Conservation (phyloP, 2,329 filamentous ascomycete species). For the Alternaria sp. region DNA sequence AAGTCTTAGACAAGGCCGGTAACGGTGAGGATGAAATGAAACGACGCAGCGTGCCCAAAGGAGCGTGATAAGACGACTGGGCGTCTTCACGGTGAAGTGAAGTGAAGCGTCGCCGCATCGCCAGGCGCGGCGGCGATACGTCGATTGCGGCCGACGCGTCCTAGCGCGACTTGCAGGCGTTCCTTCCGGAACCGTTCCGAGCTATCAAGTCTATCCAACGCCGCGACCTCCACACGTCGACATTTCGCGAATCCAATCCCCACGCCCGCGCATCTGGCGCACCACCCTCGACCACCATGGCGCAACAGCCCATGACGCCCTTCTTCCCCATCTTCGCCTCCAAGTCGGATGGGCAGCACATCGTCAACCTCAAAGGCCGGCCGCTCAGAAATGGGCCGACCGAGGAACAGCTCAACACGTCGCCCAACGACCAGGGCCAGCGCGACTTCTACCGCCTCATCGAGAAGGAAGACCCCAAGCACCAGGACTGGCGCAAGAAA, state of each 20-base stretch:
- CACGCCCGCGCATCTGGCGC: slow-evolving; percentile 8
- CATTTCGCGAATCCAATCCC: neutral
- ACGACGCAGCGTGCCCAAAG: neutral
- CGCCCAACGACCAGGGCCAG: slow-evolving; percentile 60
- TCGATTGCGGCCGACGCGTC: slow-evolving; percentile 5
- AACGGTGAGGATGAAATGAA: slow-evolving; percentile 9
- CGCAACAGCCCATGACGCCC: slow-evolving; percentile 48
- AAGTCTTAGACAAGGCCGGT: neutral
- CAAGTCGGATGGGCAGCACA: slow-evolving; percentile 58
- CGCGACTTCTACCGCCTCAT: slow-evolving; percentile 63
- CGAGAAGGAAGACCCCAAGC: slow-evolving; percentile 58
- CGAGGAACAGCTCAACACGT: slow-evolving; percentile 59
- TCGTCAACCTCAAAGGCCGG: slow-evolving; percentile 57
- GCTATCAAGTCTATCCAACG: neutral
- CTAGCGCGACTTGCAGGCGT: slow-evolving; percentile 4
- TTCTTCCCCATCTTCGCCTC: slow-evolving; percentile 57
- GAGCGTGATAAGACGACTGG: neutral
- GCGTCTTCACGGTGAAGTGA: slow-evolving; percentile 9
- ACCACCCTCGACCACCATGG: slow-evolving; percentile 28
- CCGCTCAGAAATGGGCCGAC: slow-evolving; percentile 61
- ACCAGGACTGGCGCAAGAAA: slow-evolving; percentile 65
- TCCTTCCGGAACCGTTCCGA: neutral
- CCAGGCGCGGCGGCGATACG: neutral
- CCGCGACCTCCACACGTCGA: neutral
- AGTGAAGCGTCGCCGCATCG: neutral